Percentiles rank a stretch among this genome's conserved stretches.
These are phyloP conservation scores for Metschnikowia matae DNA, from an alignment of 805 yeast species.

Conservation along the genomic window DNA sequence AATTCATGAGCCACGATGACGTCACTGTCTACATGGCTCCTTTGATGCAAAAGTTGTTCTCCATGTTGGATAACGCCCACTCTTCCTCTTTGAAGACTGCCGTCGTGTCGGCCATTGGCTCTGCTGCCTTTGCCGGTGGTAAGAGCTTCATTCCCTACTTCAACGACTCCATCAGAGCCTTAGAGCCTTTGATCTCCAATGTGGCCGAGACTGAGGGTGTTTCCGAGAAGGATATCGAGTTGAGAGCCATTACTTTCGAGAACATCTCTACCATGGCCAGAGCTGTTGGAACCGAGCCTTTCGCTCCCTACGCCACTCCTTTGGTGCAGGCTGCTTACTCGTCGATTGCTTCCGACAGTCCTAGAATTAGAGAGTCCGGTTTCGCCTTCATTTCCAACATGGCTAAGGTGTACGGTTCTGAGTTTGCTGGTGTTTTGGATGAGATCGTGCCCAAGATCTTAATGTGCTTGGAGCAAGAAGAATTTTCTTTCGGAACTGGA, in stretches of 20 bases:
- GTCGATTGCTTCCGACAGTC: conserved; percentile 70
- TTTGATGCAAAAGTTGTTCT: conserved; percentile 83
- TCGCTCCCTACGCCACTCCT: conserved; percentile 81
- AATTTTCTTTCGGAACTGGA: conserved; percentile 63
- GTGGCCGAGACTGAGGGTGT: conserved; percentile 68
- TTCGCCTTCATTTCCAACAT: conserved; percentile 88
- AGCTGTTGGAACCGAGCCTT: conserved; percentile 91
- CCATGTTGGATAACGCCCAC: conserved; percentile 72
- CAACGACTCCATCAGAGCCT: conserved; percentile 68
- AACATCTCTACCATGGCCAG: conserved; percentile 91
- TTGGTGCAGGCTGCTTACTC: conserved; percentile 82
- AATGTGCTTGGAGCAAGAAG: conserved; percentile 81
- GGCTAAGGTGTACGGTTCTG: conserved; percentile 92
- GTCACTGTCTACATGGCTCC: conserved; percentile 79
- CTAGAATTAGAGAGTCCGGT: conserved; percentile 91
- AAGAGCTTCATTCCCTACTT: conserved; percentile 83
- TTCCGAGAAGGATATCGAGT: conserved; percentile 84
- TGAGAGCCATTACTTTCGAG: conserved; percentile 89
- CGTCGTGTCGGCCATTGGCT: conserved; percentile 92
- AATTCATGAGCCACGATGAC: conserved; percentile 84
- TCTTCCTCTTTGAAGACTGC: conserved; percentile 73
- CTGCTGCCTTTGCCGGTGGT: conserved; percentile 95
- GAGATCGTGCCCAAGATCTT: conserved; percentile 80
- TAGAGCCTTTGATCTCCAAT: conserved; percentile 77
- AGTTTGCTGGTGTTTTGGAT: conserved; percentile 80